Evolutionary conservation across 2,329 filamentous ascomycete genomes (phyloP).

Genomic region (Boeremia lycopersici): DNA sequence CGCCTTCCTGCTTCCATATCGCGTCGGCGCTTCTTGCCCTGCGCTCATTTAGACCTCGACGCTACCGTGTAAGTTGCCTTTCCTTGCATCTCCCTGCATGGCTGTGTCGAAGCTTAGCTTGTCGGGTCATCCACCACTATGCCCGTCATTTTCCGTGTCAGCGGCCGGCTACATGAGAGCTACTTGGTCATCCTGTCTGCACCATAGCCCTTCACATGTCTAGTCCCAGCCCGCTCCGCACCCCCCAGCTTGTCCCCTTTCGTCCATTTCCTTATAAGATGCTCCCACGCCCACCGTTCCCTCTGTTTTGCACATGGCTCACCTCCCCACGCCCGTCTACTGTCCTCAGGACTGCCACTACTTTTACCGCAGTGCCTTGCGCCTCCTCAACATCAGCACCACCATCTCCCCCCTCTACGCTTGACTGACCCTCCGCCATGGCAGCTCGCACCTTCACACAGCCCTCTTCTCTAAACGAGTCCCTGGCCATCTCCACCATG

Average conservation of each 20-base stretch:
- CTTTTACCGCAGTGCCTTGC: conserved; percentile 88
- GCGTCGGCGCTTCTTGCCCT: conserved; percentile 6
- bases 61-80: conserved; percentile 39
- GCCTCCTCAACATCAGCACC: conserved; percentile 82
- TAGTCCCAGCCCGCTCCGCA: conserved; percentile 23
- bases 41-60: conserved; percentile 23
- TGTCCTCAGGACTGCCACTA: conserved; percentile 89
- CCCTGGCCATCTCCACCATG: conserved; percentile 52
- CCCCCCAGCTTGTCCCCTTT: conserved; percentile 37
- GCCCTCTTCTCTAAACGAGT: conserved; percentile 75
- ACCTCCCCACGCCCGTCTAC: conserved; percentile 72
- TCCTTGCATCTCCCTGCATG: conserved; percentile 32
- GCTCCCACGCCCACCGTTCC: conserved; percentile 20
- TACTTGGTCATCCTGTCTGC: conserved; percentile 34
- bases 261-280: conserved; percentile 44
- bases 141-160: conserved; percentile 42
- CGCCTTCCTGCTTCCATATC: neutral
- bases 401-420: conserved; percentile 77
- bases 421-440: conserved; percentile 62
- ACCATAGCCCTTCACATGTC: conserved; percentile 47
- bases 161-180: conserved; percentile 34
- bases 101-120: conserved; percentile 8
- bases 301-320: conserved; percentile 24
- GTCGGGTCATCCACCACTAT: conserved; percentile 36
- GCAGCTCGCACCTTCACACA: conserved; percentile 73